Evolutionary conservation across 345 rosid species (phyloP), one percentile per base, ranked within the genome.

Genomic region (Populus euphratica): DNA sequence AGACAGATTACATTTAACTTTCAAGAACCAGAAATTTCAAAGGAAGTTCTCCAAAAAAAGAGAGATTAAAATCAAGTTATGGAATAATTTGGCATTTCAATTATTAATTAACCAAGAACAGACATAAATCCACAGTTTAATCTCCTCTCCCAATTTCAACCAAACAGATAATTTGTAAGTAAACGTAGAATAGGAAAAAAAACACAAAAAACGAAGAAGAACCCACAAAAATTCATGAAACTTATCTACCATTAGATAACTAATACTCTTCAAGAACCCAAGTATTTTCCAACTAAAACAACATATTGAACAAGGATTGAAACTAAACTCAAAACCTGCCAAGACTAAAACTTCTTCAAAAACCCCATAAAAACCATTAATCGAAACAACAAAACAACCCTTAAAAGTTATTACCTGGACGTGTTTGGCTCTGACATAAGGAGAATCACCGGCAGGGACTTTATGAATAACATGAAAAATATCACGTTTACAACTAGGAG

Each of bases 391-490:
- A 25, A 54, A 21, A 49, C 67, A 72, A 65, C 21, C 10, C 69
- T 69, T 38, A 89, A 44, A 13, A 44, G 17, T 44, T 44, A 44
- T 44, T 44, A 44, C 97, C 91, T 93, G 97, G 36, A 89, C 89
- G 73, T 88, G 97, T 82, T 93, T 93, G 64, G 97, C 97, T 85
- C 85, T 88, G 78, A 88, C 96, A 72, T 93, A 93, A 49, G 97
- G 97, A 61, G 97, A 93, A 76, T 93, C 91, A 35, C 91, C 90
- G 23, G 90, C 79, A 14, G 97, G 97, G 23, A 93, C 97, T 77
- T 91, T 93, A 83, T 91, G 91, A 43, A 88, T 77, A 65, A 85
- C 87, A 85, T 91, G 95, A 59, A 90, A 91, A 8, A 82, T 76
- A 78, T 86, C 91, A 18, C 74, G 83, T 29, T 81, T 83, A 78